A percentile compares a stretch with the other conserved stretches of the same genome.
phyloP scores from a whole-genome alignment of 164 flowering plant genomes.

The Aristolochia contorta region DNA sequence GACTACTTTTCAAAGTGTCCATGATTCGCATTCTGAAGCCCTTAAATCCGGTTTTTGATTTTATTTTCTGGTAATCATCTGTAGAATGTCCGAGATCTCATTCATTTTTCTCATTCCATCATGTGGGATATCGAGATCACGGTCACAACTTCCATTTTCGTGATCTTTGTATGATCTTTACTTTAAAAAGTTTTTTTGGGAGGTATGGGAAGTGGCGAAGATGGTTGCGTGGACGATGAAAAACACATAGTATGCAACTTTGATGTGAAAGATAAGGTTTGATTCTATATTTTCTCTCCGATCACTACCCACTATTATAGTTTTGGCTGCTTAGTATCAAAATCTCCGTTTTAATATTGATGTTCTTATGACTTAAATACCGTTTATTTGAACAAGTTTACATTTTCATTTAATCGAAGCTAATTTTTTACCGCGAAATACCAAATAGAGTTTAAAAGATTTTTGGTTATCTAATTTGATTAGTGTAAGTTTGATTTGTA shows the following conservation, averaged over 20 bases:
- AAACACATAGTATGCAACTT: slow-evolving; percentile 3
- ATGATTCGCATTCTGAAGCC: not conserved
- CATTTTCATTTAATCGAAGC: not conserved
- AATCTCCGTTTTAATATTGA: too few species aligned
- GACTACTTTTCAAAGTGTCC: too few species aligned
- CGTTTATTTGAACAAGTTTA: not conserved
- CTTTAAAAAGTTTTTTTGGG: slow-evolving; percentile 19
- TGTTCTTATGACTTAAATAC: not conserved
- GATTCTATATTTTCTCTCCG: not conserved
- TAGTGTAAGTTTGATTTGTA: too few species aligned
- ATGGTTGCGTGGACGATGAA: slow-evolving; percentile 13
- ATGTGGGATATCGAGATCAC: slow-evolving; percentile 78
- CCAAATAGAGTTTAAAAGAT: not conserved
- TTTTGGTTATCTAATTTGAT: not conserved
- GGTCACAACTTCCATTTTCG: slow-evolving; percentile 53
- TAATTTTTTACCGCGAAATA: not conserved
- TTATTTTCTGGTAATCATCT: not conserved
- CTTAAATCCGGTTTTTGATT: not conserved
- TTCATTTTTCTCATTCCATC: slow-evolving; percentile 56
- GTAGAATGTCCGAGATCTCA: slow-evolving; percentile 26
- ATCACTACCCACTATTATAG: not conserved
- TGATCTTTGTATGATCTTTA: slow-evolving; percentile 46
- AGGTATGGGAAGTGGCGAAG: slow-evolving; percentile 12
- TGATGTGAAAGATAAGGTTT: slow-evolving; percentile 42
- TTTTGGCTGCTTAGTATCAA: not conserved